Conservation (phyloP, 371 early-diverging fungal genomes). For the Actinomucor elegans region DNA sequence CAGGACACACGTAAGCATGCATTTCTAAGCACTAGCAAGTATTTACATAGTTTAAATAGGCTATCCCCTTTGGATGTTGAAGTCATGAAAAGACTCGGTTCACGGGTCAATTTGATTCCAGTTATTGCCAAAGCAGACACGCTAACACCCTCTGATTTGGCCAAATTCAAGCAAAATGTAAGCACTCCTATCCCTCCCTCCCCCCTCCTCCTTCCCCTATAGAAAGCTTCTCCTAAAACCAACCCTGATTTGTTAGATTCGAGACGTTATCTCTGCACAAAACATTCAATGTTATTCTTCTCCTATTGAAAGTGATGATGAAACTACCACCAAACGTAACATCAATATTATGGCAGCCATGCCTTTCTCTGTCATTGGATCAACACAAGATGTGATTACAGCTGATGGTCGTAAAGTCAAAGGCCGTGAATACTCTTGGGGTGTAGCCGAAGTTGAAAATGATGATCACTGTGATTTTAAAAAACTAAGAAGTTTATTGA, state of each 20-base stretch:
- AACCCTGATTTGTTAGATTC: no score
- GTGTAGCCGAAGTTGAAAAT: constrained; percentile 91
- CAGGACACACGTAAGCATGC: constrained; percentile 75
- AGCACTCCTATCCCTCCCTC: constrained; percentile 5
- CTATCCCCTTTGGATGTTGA: constrained; percentile 83
- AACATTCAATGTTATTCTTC: constrained; percentile 79
- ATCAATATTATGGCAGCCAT: constrained; percentile 84
- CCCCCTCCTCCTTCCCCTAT: neutral
- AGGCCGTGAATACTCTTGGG: constrained; percentile 95
- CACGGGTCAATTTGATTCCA: constrained; percentile 88
- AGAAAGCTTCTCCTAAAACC: no score
- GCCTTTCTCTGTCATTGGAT: constrained; percentile 96
- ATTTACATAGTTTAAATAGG: constrained; percentile 73
- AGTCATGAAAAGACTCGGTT: constrained; percentile 84
- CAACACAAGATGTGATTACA: constrained; percentile 80
- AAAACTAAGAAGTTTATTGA: constrained; percentile 90
- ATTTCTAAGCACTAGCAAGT: no score
- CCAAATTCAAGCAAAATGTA: constrained; percentile 81
- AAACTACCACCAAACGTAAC: constrained; percentile 75
- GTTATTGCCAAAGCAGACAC: constrained; percentile 95
- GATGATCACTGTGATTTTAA: constrained; percentile 91
- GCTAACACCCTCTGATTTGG: constrained; percentile 79
- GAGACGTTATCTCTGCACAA: constrained; percentile 77
- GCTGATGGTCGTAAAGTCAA: constrained; percentile 76
- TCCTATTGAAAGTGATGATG: constrained; percentile 87